These are phyloP conservation scores for Mucor saturninus DNA, from an alignment of 371 early-diverging fungal species.

Conservation along the genomic window DNA sequence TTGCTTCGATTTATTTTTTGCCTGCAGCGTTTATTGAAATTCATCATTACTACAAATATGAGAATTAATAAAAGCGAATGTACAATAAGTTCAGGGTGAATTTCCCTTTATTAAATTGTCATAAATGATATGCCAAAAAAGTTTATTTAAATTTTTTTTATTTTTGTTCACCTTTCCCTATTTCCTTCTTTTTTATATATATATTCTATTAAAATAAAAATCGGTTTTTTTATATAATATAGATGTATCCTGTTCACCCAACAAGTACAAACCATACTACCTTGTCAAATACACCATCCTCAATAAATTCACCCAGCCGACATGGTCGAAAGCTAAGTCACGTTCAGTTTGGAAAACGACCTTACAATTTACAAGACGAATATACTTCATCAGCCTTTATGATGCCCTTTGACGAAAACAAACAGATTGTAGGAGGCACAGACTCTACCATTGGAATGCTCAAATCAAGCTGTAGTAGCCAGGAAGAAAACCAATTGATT, in stretches of 20 bases:
- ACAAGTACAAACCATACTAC: conserved; percentile 63
- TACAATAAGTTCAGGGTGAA: not conserved
- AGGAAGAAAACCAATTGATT: not conserved
- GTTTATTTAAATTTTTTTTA: not conserved
- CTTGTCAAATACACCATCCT: conserved; percentile 45
- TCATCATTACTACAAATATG: not conserved
- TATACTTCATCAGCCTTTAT: conserved; percentile 7
- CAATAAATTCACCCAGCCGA: conserved; percentile 59
- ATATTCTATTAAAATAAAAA: not conserved
- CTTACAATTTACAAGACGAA: conserved; percentile 9
- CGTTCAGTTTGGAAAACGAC: conserved; percentile 24
- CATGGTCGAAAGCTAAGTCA: conserved; percentile 24
- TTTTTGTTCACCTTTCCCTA: not conserved
- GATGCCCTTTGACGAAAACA: conserved; percentile 8
- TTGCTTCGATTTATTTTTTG: not conserved
- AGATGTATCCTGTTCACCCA: conserved; percentile 7
- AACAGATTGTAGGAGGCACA: not conserved
- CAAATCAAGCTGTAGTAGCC: not conserved
- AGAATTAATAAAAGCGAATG: conserved; percentile 1
- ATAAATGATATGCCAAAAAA: not conserved
- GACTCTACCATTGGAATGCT: not conserved
- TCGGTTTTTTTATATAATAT: not conserved
- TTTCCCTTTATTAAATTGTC: conserved; percentile 1
- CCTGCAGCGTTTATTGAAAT: not conserved
- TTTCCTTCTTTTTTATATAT: not conserved